phyloP scores from a whole-genome alignment of 768 basidiomycete species.

The Naganishia antarctica region DNA sequence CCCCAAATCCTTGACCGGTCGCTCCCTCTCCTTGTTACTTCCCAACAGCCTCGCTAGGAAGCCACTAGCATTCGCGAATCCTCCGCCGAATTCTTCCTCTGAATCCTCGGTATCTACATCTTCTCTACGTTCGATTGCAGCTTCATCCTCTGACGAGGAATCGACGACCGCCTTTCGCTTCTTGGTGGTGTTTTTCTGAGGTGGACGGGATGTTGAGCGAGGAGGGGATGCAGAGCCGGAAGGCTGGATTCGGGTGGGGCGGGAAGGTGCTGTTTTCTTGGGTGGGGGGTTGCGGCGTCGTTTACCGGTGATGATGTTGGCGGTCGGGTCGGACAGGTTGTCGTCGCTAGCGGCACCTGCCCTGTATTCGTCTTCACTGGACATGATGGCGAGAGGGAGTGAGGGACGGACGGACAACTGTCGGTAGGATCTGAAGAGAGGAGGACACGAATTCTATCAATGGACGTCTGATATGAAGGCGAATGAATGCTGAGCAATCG shows the following conservation, averaged over 20 bases:
- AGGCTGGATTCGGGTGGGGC: not conserved
- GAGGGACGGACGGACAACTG: not conserved
- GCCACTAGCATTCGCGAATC: conserved; percentile 10
- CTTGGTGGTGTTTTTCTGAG: not conserved
- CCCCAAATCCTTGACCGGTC: conserved; percentile 42
- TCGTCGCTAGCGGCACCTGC: not conserved
- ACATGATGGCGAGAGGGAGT: conserved; percentile 3
- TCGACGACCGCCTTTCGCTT: not conserved
- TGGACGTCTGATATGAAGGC: not conserved
- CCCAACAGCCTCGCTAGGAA: conserved; percentile 21
- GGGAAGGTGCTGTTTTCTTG: not conserved
- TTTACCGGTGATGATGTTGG: conserved; percentile 1
- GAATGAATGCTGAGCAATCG: not conserved
- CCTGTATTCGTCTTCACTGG: conserved; percentile 2
- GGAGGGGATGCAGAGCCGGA: not conserved
- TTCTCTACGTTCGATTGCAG: conserved; percentile 9
- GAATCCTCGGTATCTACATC: not conserved
- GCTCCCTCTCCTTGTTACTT: conserved; percentile 5
- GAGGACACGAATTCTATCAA: too few relatives aligned
- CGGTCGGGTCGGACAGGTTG: not conserved
- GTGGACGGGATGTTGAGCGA: not conserved
- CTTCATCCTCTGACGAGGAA: conserved; percentile 17
- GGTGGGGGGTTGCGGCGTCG: not conserved
- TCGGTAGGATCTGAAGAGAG: too few relatives aligned
- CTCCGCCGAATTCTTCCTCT: conserved; percentile 10